Percentiles rank a stretch among this genome's conserved stretches.
Evolutionary conservation across 2,329 filamentous ascomycete genomes (phyloP).

Genomic region (Claviceps monticola): DNA sequence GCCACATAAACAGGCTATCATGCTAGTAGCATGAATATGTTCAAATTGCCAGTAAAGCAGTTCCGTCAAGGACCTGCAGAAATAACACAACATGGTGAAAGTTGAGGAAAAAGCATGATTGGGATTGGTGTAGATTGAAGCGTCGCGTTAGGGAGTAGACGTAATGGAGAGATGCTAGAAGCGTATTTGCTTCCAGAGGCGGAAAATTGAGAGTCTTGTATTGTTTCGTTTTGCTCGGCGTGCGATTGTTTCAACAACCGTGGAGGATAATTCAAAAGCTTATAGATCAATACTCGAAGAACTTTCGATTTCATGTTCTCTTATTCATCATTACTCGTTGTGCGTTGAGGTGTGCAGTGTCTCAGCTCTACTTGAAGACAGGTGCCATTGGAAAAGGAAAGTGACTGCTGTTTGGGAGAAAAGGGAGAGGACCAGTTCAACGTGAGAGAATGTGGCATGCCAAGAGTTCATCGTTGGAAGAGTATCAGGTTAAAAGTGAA

Average conservation of each 20-base stretch:
- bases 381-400: no score
- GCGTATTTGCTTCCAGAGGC: not conserved
- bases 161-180: not conserved
- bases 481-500: not conserved
- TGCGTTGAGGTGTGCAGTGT: not conserved
- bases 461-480: not conserved
- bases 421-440: not conserved
- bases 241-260: not conserved
- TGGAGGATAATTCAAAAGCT: not conserved
- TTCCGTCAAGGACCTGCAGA: no score
- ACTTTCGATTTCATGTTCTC: not conserved
- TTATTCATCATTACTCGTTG: not conserved
- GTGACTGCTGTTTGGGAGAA: not conserved
- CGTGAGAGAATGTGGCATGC: not conserved
- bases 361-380: not conserved
- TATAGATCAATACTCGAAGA: not conserved
- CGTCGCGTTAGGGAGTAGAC: slow-evolving; percentile 1
- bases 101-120: not conserved
- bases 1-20: slow-evolving; percentile 4
- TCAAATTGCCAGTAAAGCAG: no score
- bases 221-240: not conserved
- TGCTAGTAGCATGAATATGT: no score
- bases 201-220: not conserved
- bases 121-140: not conserved
- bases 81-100: not conserved